A percentile compares a stretch with the other conserved stretches of the same genome.
phyloP scores from a whole-genome alignment of 805 yeast genomes.

The Suhomyces tanzawaensis region DNA sequence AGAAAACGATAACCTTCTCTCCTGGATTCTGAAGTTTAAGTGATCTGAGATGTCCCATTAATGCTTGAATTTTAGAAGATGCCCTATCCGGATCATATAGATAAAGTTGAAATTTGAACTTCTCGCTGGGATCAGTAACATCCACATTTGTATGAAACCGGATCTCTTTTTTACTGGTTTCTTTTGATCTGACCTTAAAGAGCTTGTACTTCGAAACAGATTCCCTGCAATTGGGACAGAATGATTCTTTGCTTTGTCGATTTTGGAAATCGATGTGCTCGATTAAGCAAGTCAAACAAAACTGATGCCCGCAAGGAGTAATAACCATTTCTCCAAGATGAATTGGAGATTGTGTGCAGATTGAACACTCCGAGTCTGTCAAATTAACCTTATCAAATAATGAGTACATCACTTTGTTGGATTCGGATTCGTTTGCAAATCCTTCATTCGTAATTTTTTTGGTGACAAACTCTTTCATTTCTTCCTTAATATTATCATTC shows the following conservation, averaged over 20 bases:
- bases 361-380: slow-evolving; percentile 69
- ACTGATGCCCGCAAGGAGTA: slow-evolving; percentile 78
- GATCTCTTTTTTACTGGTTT: slow-evolving; percentile 23
- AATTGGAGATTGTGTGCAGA: slow-evolving; percentile 73
- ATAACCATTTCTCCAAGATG: slow-evolving; percentile 52
- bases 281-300: slow-evolving; percentile 68
- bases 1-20: slow-evolving; percentile 81
- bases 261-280: slow-evolving; percentile 74
- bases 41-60: slow-evolving; percentile 55
- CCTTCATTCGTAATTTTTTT: slow-evolving; percentile 14
- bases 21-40: slow-evolving; percentile 56
- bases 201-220: slow-evolving; percentile 49
- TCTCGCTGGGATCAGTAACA: slow-evolving; percentile 14
- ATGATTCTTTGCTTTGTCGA: slow-evolving; percentile 40
- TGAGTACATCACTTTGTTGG: slow-evolving; percentile 22
- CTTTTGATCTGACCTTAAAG: slow-evolving; percentile 38
- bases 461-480: slow-evolving; percentile 1
- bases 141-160: slow-evolving; percentile 26
- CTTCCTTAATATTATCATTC: slow-evolving; percentile 3
- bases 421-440: slow-evolving; percentile 21
- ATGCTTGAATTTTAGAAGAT: slow-evolving; percentile 73
- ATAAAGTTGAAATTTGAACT: slow-evolving; percentile 33
- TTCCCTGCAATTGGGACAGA: slow-evolving; percentile 78
- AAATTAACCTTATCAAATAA: slow-evolving; percentile 31
- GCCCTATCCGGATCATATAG: slow-evolving; percentile 50